phyloP scores from a whole-genome alignment of 2,329 filamentous ascomycete genomes.

The Apiospora hydei region DNA sequence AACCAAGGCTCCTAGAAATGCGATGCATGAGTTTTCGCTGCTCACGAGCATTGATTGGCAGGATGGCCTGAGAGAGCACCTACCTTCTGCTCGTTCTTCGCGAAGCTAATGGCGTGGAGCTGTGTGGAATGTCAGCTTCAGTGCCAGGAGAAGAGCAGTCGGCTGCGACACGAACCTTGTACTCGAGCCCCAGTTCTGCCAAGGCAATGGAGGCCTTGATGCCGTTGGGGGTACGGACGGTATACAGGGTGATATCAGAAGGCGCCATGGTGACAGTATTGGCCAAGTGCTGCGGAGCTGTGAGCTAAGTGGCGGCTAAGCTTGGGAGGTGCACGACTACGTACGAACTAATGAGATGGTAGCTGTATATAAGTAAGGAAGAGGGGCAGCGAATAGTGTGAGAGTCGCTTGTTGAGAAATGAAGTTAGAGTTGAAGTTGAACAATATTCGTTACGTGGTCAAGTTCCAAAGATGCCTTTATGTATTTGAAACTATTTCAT shows the following conservation, averaged over 20 bases:
- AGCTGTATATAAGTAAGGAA: too few species aligned
- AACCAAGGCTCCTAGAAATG: conserved; percentile 73
- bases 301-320: not conserved
- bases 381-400: not conserved
- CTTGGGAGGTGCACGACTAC: not conserved
- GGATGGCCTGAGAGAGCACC: not conserved
- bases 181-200: conserved; percentile 84
- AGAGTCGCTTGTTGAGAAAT: not conserved
- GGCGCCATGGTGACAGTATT: conserved; percentile 41
- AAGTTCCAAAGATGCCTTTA: not conserved
- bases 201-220: conserved; percentile 88
- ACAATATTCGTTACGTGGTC: not conserved
- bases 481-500: not conserved
- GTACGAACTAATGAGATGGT: not conserved
- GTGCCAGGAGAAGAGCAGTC: not conserved
- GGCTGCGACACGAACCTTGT: conserved; percentile 60
- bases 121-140: conserved; percentile 31
- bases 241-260: conserved; percentile 82
- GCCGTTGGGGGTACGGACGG: conserved; percentile 83
- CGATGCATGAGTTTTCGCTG: conserved; percentile 3
- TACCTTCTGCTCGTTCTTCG: conserved; percentile 78
- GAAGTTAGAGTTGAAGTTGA: not conserved
- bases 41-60: not conserved
- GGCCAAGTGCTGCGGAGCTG: conserved; percentile 47
- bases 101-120: conserved; percentile 71